Evolutionary conservation across 2,329 filamentous ascomycete species (phyloP), one percentile per base, ranked within the genome.

Genomic region (Colletotrichum viniferum): DNA sequence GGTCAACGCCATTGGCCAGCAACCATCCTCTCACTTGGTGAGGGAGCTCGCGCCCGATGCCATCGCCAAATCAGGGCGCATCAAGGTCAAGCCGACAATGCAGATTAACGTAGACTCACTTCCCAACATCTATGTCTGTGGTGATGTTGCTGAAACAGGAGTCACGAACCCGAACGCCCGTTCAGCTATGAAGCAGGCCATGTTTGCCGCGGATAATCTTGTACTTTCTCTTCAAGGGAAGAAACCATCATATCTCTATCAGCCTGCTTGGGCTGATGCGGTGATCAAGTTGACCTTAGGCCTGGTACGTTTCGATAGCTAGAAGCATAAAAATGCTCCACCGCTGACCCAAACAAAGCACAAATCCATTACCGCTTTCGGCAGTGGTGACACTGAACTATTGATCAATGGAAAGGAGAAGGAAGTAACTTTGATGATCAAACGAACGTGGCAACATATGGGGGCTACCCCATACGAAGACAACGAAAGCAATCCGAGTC

Each of bases 1-100:
- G 89, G 87, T 93, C 69, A 88, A 89, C 69, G 92, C 91, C 75
- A 90, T 88, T 0, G 92, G 92, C 3, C 91, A 93, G 79, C 86
- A 82, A 24, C 91, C 92, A 0, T 87, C 88, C n/a, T 91, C 90
- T 0, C 80, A 82, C 0, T 79, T 93, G 14, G 71, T 93, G 7
- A 76, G 82, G 4, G 77, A 82, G 3, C 80, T 91, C 8, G 85
- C 86, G 2, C 86, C 88, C 0, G 71, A 79, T 1, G 83, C 85
- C 5, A 85, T 92, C 70, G 86, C 87, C 0, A 77, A 81, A 4
- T 86, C 86, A 0, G 88, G 88, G 3, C 86, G 88, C 73, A 88
- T 93, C 77, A 84, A 84, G 1, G 89, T 93, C 28, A 87, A 87
- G 64, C 85, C 88, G 0, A 92, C 89, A 0, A 84, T 94, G 36